Conservation (phyloP, 371 early-diverging fungal species). For the Actinomucor elegans region DNA sequence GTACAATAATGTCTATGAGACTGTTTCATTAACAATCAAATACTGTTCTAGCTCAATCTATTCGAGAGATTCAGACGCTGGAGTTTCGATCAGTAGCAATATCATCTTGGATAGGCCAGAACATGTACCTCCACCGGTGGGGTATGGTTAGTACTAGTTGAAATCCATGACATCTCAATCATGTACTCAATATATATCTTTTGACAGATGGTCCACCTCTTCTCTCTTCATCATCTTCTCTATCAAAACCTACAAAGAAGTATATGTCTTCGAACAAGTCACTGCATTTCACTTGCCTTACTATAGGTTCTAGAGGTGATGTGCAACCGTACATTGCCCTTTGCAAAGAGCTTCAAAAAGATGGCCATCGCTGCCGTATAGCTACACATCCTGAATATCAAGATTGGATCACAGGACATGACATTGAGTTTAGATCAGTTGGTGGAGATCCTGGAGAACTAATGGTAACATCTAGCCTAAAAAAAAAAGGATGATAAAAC, state of each 20-base stretch:
- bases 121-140: slow-evolving; percentile 31
- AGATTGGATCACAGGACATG: slow-evolving; percentile 70
- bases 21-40: neutral
- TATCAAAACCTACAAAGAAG: neutral
- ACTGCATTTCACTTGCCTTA: slow-evolving; percentile 74
- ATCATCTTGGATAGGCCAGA: slow-evolving; percentile 24
- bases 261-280: slow-evolving; percentile 31
- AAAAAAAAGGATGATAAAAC: too few relatives aligned
- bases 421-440: slow-evolving; percentile 71
- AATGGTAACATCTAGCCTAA: too few relatives aligned
- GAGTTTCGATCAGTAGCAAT: slow-evolving; percentile 13
- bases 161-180: neutral
- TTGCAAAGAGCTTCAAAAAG: slow-evolving; percentile 67
- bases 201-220: slow-evolving; percentile 15
- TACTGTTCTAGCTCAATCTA: slow-evolving; percentile 6
- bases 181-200: neutral
- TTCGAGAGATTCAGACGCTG: slow-evolving; percentile 10
- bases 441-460: slow-evolving; percentile 73
- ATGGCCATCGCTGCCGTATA: slow-evolving; percentile 74
- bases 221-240: slow-evolving; percentile 2
- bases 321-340: slow-evolving; percentile 85
- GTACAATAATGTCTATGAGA: neutral
- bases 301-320: slow-evolving; percentile 84
- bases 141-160: slow-evolving; percentile 27
- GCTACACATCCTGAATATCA: slow-evolving; percentile 77